Evolutionary conservation across 148 eudicot genomes (phyloP).

Genomic region (Camellia lanceoleosa): DNA sequence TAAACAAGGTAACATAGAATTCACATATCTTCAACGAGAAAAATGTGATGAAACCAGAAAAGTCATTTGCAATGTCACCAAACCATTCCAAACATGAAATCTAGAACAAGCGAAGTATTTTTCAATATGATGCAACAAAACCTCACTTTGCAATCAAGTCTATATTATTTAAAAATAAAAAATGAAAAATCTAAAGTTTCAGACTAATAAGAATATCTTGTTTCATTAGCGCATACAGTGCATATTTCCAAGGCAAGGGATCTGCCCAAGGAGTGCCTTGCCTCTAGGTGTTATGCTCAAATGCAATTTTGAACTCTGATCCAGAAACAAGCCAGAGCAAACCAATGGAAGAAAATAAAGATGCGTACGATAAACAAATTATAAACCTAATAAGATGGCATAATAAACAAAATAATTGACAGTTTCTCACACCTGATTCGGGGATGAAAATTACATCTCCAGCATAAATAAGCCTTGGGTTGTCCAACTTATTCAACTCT

Average conservation of each 20-base stretch:
- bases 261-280: not conserved
- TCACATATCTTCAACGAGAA: not conserved
- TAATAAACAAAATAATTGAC: not conserved
- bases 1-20: not conserved
- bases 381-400: not conserved
- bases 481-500: conserved; percentile 7
- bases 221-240: not conserved
- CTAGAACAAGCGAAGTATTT: not conserved
- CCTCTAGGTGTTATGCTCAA: not conserved
- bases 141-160: not conserved
- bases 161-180: too few species aligned
- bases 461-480: not conserved
- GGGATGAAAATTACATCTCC: conserved; percentile 12
- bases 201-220: not conserved
- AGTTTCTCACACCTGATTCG: conserved; percentile 1
- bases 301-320: not conserved
- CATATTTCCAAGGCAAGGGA: too few species aligned
- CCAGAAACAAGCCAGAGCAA: not conserved
- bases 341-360: not conserved
- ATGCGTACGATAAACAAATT: too few species aligned
- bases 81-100: not conserved
- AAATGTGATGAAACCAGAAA: not conserved
- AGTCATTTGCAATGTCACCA: not conserved
- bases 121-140: not conserved
- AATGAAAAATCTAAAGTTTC: too few species aligned